These are phyloP conservation scores for Penicillium sp. DNA, from an alignment of 2,329 filamentous ascomycete species.

Conservation along the genomic window DNA sequence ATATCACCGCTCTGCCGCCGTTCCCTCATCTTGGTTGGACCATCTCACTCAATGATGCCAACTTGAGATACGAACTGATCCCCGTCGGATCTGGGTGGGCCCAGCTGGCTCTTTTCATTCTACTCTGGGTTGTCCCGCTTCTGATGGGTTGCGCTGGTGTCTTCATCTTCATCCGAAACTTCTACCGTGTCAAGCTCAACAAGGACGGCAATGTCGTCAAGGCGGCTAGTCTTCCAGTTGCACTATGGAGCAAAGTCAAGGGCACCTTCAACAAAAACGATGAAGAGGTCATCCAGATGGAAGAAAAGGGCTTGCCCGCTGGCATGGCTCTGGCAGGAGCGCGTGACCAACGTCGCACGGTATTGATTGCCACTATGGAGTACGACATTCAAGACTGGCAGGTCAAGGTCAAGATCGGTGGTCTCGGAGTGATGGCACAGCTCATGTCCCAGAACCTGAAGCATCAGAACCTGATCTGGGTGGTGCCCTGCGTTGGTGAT, in stretches of 20 bases:
- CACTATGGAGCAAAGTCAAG: slow-evolving; percentile 40
- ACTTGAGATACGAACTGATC: slow-evolving; percentile 52
- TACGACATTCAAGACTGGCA: slow-evolving; percentile 72
- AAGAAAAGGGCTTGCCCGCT: not conserved
- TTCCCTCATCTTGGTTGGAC: slow-evolving; percentile 58
- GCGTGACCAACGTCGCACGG: slow-evolving; percentile 47
- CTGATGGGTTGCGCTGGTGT: slow-evolving; percentile 53
- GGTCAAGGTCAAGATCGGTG: slow-evolving; percentile 72
- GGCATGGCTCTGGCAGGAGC: not conserved
- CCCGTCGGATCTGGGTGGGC: slow-evolving; percentile 55
- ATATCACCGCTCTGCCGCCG: slow-evolving; percentile 59
- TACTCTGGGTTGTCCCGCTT: slow-evolving; percentile 58
- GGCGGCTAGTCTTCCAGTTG: slow-evolving; percentile 40
- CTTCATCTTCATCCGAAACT: slow-evolving; percentile 62
- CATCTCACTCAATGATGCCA: slow-evolving; percentile 58
- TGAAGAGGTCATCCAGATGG: not conserved
- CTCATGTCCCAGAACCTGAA: slow-evolving; percentile 68
- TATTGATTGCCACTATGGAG: slow-evolving; percentile 71
- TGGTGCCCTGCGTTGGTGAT: slow-evolving; percentile 63
- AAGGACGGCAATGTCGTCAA: slow-evolving; percentile 57
- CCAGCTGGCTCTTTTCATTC: slow-evolving; percentile 57
- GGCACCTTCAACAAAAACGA: slow-evolving; percentile 26
- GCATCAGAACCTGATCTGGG: slow-evolving; percentile 67
- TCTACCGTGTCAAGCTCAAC: slow-evolving; percentile 67
- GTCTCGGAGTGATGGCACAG: slow-evolving; percentile 70